These are phyloP conservation scores for Plasmodium falciparum DNA, from an alignment of 169 alveolate genomes.

Conservation along the genomic window DNA sequence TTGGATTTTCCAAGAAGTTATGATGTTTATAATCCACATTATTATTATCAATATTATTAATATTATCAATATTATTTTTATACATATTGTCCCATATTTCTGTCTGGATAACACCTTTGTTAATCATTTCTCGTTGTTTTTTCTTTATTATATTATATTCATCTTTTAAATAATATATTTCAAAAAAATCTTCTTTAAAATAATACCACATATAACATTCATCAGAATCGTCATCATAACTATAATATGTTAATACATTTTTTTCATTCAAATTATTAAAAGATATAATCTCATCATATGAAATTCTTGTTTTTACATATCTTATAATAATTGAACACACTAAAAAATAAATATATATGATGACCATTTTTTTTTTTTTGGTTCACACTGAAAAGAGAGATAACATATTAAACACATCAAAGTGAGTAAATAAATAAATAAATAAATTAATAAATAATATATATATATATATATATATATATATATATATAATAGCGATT, in stretches of 20 bases:
- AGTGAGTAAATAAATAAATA: too few species aligned
- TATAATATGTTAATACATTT: slow-evolving; percentile 28
- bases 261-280: slow-evolving; percentile 50
- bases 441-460: too few species aligned
- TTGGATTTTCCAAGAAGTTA: too few species aligned
- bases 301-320: slow-evolving; percentile 4
- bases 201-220: slow-evolving; percentile 57
- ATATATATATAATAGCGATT: too few species aligned
- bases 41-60: not conserved
- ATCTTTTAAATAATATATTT: slow-evolving; percentile 20
- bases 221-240: slow-evolving; percentile 5
- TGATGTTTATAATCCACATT: not conserved
- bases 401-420: too few species aligned
- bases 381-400: not conserved
- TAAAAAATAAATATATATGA: slow-evolving; percentile 15
- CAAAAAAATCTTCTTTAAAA: slow-evolving; percentile 49
- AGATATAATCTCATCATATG: slow-evolving; percentile 16
- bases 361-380: slow-evolving; percentile 22
- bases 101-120: not conserved
- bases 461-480: too few species aligned
- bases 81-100: too few species aligned
- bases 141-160: slow-evolving; percentile 14
- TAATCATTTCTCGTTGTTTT: not conserved
- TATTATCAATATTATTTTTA: not conserved
- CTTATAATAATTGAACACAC: slow-evolving; percentile 9